These are phyloP conservation scores for Nannizzia gypsea DNA, from an alignment of 2,329 filamentous ascomycete species.

Conservation along the genomic window DNA sequence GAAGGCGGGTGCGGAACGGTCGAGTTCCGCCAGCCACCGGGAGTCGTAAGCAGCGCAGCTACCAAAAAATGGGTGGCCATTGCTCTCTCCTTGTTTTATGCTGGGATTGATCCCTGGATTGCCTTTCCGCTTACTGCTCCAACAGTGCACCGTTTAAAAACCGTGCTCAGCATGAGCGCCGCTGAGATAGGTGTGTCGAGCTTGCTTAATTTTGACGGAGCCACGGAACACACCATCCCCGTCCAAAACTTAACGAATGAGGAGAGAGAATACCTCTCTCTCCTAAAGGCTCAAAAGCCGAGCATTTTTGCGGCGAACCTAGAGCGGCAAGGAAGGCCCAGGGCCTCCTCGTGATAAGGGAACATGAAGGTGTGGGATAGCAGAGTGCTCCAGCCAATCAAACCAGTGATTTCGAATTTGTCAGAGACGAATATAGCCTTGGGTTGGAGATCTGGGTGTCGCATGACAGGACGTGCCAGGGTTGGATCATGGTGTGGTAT, in stretches of 20 bases:
- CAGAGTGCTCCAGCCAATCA: slow-evolving; percentile 25
- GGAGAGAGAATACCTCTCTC: too few species aligned
- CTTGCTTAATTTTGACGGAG: too few species aligned
- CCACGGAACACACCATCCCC: too few species aligned
- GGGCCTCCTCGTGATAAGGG: too few species aligned
- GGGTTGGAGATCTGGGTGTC: slow-evolving; percentile 21
- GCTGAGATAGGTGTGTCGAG: too few species aligned
- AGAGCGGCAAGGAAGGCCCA: too few species aligned
- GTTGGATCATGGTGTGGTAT: not conserved
- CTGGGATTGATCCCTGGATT: not conserved
- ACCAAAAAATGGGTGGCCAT: not conserved
- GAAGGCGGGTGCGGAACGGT: not conserved
- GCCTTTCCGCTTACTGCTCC: not conserved
- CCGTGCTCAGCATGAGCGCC: too few species aligned
- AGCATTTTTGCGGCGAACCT: too few species aligned
- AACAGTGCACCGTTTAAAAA: not conserved
- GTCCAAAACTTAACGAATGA: too few species aligned
- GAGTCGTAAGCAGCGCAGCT: not conserved
- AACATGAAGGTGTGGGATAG: slow-evolving; percentile 10
- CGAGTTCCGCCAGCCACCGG: not conserved
- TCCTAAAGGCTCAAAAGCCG: too few species aligned
- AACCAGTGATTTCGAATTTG: slow-evolving; percentile 18
- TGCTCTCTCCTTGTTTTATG: not conserved
- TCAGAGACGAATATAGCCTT: slow-evolving; percentile 24
- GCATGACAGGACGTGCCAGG: slow-evolving; percentile 16